Percentiles rank a stretch among this genome's conserved stretches.
phyloP scores from a whole-genome alignment of 2,329 filamentous ascomycete species.

The Lasiodiplodia citricola region DNA sequence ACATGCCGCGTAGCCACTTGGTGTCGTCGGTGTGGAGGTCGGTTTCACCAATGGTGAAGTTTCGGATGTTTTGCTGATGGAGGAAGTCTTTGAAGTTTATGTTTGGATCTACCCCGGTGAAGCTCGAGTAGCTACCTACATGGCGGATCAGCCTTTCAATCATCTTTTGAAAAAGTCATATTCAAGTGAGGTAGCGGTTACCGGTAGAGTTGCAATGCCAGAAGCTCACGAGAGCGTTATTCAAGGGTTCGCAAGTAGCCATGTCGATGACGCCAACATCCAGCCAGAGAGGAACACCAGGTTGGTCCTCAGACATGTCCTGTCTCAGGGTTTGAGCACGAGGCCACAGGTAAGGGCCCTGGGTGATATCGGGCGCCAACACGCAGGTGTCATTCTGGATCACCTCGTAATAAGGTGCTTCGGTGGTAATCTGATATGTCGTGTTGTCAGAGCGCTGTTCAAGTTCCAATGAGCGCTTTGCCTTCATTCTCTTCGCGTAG shows the following conservation, averaged over 20 bases:
- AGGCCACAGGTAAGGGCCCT: conserved; percentile 36
- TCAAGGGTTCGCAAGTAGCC: conserved; percentile 47
- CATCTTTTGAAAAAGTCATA: no score
- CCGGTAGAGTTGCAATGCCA: conserved; percentile 38
- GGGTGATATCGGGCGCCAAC: conserved; percentile 34
- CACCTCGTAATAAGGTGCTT: conserved; percentile 27
- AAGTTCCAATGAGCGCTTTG: conserved; percentile 12
- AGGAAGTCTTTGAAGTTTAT: conserved; percentile 32
- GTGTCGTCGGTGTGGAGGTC: conserved; percentile 38
- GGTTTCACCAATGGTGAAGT: conserved; percentile 4
- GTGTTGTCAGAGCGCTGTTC: conserved; percentile 10
- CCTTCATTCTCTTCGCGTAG: not conserved
- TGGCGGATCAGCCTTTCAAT: no score
- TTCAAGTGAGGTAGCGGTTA: not conserved
- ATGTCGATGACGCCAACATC: conserved; percentile 50
- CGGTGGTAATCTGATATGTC: conserved; percentile 24
- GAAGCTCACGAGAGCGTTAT: conserved; percentile 43
- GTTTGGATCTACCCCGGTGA: conserved; percentile 33
- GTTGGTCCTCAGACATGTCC: conserved; percentile 44
- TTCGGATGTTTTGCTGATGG: conserved; percentile 35
- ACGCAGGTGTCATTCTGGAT: conserved; percentile 33
- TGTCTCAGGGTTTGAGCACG: conserved; percentile 33
- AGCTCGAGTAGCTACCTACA: conserved; percentile 36
- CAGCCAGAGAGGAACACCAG: conserved; percentile 46
- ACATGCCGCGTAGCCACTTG: conserved; percentile 37